Base-by-base conservation (phyloP, 768 basidiomycete species). In the Lactarius sp. region DNA sequence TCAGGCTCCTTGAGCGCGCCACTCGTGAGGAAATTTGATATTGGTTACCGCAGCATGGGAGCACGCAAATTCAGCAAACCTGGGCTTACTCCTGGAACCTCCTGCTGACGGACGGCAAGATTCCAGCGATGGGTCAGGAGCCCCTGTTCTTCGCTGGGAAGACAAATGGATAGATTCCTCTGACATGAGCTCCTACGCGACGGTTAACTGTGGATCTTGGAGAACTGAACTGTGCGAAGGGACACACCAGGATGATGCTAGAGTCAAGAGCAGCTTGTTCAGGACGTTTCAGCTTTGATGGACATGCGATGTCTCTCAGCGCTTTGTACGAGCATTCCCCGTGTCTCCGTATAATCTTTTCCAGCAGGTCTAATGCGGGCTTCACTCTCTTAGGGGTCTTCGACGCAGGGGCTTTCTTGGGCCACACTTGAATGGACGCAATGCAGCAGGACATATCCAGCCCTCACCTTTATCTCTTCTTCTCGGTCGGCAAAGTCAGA, bases 361-460 rank as follows among this genome's bases (percentile, higher is more conserved):
- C 85, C 4, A 89, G 69, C 1, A 86, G 66, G 3, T 73, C 71
- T 1, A 93, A 70, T 7, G 79, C 73, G 0, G 77, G 75, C 69
- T 82, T 88, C 60, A 95, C 69, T 39, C 92, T 77, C 70, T 85
- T 84, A 0, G 93, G 93, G 12, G 92, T 94, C 73, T 86, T 88
- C 68, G 79, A 77, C 0, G 72, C 66, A 1, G 84, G 85, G 12
- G 68, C 47, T 66, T 39, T 58, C 58, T 69, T 70, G 14, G 62
- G 64, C 77, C 78, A 44, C 34, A 53, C 27, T 27, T 55, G 33
- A 67, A 42, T 16, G 18, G 39, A 20, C 33, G 37, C 56, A 56
- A 52, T 59, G 13, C 20, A 49, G n/a, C 4, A 7, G 20, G 31
- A n/a, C 14, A 1, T 22, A 44, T 20, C 31, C 47, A 9, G 31